Base-by-base conservation (phyloP, 2,329 filamentous ascomycete species). In the Apiospora sp. region DNA sequence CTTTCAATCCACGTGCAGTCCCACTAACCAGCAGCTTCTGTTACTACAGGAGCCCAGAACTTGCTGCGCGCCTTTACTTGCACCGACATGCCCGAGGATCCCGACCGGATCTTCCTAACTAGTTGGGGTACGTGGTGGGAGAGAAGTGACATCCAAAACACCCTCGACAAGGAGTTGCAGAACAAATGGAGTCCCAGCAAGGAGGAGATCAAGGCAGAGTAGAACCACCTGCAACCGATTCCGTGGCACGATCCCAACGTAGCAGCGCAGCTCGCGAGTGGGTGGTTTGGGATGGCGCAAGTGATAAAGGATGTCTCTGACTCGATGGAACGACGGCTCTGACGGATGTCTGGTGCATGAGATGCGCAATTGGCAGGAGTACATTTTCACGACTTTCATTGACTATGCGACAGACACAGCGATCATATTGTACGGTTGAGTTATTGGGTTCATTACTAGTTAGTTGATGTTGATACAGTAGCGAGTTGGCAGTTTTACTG, bases 101-200 rank as follows among this genome's bases (percentile, higher is more conserved):
- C 83, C 0, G 85, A 89, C 24, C 83, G 84, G 69, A 87, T 89
- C 71, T 89, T 89, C 77, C 75, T 89, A 67, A 88, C 87, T 0
- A 88, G 86, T 75, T 88, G 86, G 87, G 87, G 87, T 1, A 87
- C 89, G 80, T 89, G 87, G 86, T 89, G 87, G 87, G 76, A 81
- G 19, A 87, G 83, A 77, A 81, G 84, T 4, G 80, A 84, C 2
- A 84, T 84, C 70, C 81, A 75, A 16, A 78, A 81, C 71, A 80
- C 80, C 1, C 78, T 87, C 3, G 85, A 89, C 70, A 83, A 84
- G 79, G 74, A 75, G 1, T 80, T 89, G 3, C 87, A 89, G 80
- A 83, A 88, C 51, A 87, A 86, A 76, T 89, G 86, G 86, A 86
- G 79, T 34, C 85, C 84, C 0, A 83, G 81, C 68, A 83, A 84